phyloP scores from a whole-genome alignment of 805 yeast genomes.

The Lachancea quebecensis region DNA sequence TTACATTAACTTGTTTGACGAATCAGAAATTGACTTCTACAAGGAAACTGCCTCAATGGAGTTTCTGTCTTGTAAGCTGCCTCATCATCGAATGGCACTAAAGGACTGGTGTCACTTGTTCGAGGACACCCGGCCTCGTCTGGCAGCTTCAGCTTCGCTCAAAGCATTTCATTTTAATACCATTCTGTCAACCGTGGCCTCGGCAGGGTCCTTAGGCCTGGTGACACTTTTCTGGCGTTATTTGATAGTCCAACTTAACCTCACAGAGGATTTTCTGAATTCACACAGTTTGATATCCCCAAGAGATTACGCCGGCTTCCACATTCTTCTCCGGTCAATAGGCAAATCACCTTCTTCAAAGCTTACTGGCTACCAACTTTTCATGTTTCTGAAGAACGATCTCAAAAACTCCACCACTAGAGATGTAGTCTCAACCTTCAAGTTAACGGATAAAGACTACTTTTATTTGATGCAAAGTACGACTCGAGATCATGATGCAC shows the following conservation, averaged over 20 bases:
- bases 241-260: slow-evolving; percentile 9
- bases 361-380: slow-evolving; percentile 11
- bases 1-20: slow-evolving; percentile 7
- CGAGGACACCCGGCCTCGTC: slow-evolving; percentile 7
- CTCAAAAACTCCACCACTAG: background rate
- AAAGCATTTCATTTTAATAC: slow-evolving; percentile 12
- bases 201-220: slow-evolving; percentile 11
- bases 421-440: background rate
- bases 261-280: slow-evolving; percentile 7
- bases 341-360: slow-evolving; percentile 12
- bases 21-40: slow-evolving; percentile 10
- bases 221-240: slow-evolving; percentile 11
- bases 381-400: slow-evolving; percentile 8
- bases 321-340: slow-evolving; percentile 11
- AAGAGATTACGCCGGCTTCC: slow-evolving; percentile 11
- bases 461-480: slow-evolving; percentile 7
- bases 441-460: slow-evolving; percentile 14
- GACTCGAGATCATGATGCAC: background rate
- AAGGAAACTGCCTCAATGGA: slow-evolving; percentile 10
- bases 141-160: slow-evolving; percentile 10
- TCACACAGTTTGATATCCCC: slow-evolving; percentile 8
- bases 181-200: slow-evolving; percentile 9
- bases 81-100: slow-evolving; percentile 6
- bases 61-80: slow-evolving; percentile 13
- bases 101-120: slow-evolving; percentile 11